phyloP scores from a whole-genome alignment of 352 stramenopile species.

The Globisporangium carolinianum region DNA sequence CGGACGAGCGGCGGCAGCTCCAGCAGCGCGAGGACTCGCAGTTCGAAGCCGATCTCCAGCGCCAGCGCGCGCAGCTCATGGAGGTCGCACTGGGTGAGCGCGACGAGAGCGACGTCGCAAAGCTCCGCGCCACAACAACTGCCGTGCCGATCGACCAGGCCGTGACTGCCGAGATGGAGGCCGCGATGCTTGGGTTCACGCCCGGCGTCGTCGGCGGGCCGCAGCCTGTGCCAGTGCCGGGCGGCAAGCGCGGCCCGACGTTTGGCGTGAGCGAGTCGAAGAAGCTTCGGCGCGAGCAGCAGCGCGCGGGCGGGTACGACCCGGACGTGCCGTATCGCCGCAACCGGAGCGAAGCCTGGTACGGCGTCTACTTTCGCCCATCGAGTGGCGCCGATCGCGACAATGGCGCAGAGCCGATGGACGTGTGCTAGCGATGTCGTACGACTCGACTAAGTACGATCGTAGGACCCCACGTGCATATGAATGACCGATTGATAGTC shows the following conservation, averaged over 20 bases:
- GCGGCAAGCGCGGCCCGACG: slow-evolving; percentile 70
- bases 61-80: slow-evolving; percentile 82
- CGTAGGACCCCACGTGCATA: too few relatives aligned
- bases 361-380: slow-evolving; percentile 66
- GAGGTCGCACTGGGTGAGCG: slow-evolving; percentile 79
- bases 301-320: slow-evolving; percentile 75
- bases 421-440: slow-evolving; percentile 27
- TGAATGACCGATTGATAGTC: too few relatives aligned
- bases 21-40: slow-evolving; percentile 76
- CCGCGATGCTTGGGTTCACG: slow-evolving; percentile 85
- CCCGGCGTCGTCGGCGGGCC: slow-evolving; percentile 62
- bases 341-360: slow-evolving; percentile 75
- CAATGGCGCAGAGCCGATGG: slow-evolving; percentile 27
- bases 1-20: slow-evolving; percentile 67
- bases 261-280: slow-evolving; percentile 78
- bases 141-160: slow-evolving; percentile 81
- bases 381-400: slow-evolving; percentile 3
- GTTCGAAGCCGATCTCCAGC: slow-evolving; percentile 72
- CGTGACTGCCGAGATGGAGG: slow-evolving; percentile 85
- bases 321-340: slow-evolving; percentile 71
- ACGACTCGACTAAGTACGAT: neutral
- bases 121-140: slow-evolving; percentile 69
- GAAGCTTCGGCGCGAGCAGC: slow-evolving; percentile 71
- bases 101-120: slow-evolving; percentile 68
- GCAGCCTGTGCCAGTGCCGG: slow-evolving; percentile 69